Percentiles rank a stretch among this genome's conserved stretches.
Conservation (phyloP, 2,329 filamentous ascomycete species). For the Aspergillus sp. region DNA sequence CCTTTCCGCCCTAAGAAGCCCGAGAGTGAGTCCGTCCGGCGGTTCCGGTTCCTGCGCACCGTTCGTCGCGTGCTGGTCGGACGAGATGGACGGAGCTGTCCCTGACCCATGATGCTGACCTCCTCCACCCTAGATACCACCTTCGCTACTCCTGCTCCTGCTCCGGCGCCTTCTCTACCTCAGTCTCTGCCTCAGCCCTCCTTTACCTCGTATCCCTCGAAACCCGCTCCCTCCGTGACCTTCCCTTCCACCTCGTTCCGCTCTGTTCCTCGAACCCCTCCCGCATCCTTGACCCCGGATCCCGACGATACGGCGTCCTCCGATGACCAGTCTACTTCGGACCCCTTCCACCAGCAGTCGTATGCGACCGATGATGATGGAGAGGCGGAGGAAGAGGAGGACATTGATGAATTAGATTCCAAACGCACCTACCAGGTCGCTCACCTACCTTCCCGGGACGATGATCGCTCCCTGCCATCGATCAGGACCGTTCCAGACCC, state of each 20-base stretch:
- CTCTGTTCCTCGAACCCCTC: slow-evolving; percentile 24
- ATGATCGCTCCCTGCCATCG: slow-evolving; percentile 9
- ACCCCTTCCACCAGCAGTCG: slow-evolving; percentile 43
- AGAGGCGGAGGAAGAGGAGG: neutral
- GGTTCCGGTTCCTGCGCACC: slow-evolving; percentile 16
- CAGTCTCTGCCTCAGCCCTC: neutral
- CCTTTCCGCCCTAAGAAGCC: slow-evolving; percentile 51
- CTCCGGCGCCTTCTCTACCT: too few relatives aligned
- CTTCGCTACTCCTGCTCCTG: neutral
- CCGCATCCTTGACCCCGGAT: slow-evolving; percentile 25
- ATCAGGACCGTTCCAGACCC: slow-evolving; percentile 19
- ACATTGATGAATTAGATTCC: neutral
- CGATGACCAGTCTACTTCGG: slow-evolving; percentile 34
- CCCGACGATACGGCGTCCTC: slow-evolving; percentile 32
- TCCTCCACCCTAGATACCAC: neutral
- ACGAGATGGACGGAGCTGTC: slow-evolving; percentile 8
- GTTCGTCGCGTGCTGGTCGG: slow-evolving; percentile 6
- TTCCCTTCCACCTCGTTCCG: slow-evolving; percentile 19
- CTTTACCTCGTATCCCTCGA: neutral
- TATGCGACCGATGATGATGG: slow-evolving; percentile 30
- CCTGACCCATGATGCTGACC: neutral
- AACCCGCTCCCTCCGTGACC: slow-evolving; percentile 17
- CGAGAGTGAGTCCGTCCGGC: slow-evolving; percentile 33
- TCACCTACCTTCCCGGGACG: slow-evolving; percentile 9
- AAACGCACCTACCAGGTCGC: neutral